Percentiles rank a stretch among this genome's conserved stretches.
Evolutionary conservation across 2,329 filamentous ascomycete genomes (phyloP).

Genomic region (Fusarium devonianum): DNA sequence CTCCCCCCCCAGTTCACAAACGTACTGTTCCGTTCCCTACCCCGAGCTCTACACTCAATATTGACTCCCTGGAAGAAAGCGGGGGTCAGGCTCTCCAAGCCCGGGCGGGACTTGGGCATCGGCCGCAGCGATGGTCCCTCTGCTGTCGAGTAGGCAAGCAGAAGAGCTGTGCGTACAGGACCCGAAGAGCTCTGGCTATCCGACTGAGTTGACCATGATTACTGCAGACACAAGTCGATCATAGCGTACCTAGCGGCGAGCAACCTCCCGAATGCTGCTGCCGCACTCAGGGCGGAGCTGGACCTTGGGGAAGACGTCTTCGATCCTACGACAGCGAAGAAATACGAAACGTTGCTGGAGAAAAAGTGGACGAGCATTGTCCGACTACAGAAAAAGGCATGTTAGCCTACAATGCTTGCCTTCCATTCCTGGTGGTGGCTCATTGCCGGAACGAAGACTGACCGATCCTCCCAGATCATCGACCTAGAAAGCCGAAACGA

Average conservation of each 20-base stretch:
- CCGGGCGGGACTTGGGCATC: constrained; percentile 3
- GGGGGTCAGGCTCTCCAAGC: too few species aligned
- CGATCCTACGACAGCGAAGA: constrained; percentile 84
- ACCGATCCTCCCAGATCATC: constrained; percentile 71
- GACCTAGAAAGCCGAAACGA: constrained; percentile 82
- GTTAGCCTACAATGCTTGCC: too few species aligned
- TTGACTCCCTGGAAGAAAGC: not conserved
- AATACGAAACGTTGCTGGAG: constrained; percentile 92
- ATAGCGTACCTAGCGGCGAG: constrained; percentile 84
- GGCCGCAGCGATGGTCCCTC: too few species aligned
- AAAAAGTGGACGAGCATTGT: constrained; percentile 99
- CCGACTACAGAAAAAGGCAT: constrained; percentile 91
- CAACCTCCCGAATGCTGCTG: constrained; percentile 73
- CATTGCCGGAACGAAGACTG: too few species aligned
- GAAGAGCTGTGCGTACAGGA: constrained; percentile 78
- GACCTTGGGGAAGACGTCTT: constrained; percentile 73
- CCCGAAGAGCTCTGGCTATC: constrained; percentile 19
- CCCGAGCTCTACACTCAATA: not conserved
- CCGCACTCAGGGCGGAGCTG: constrained; percentile 79
- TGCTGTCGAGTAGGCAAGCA: constrained; percentile 68
- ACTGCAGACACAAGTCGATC: constrained; percentile 84
- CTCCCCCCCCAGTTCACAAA: too few species aligned
- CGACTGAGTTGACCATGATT: too few species aligned
- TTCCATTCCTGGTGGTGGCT: too few species aligned
- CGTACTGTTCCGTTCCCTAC: too few species aligned